Evolutionary conservation across 352 stramenopile species (phyloP).

Genomic region (Phytophthora syringae): DNA sequence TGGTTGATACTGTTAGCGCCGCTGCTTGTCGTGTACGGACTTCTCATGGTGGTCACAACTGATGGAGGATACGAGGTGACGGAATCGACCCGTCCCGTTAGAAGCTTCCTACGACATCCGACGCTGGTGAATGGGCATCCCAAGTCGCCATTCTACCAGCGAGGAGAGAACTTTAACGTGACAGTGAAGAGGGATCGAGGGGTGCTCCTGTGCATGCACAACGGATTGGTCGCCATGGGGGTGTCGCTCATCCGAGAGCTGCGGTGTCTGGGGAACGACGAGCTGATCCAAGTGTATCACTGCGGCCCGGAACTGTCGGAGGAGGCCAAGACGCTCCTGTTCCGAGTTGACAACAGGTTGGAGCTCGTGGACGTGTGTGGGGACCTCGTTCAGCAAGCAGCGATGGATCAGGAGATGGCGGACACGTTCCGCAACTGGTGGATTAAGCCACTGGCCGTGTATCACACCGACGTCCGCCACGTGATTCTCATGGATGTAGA

Average conservation of each 20-base stretch:
- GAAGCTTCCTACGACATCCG: background rate
- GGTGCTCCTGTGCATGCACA: conserved; percentile 18
- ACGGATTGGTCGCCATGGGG: conserved; percentile 15
- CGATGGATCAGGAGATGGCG: conserved; percentile 15
- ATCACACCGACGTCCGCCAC: conserved; percentile 27
- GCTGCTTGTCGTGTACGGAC: conserved; percentile 10
- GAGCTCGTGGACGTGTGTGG: conserved; percentile 27
- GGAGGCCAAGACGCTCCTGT: conserved; percentile 14
- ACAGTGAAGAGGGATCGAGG: conserved; percentile 9
- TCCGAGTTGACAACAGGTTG: conserved; percentile 18
- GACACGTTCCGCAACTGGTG: conserved; percentile 29
- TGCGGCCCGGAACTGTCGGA: conserved; percentile 22
- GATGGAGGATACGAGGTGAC: background rate
- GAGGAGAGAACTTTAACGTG: conserved; percentile 9
- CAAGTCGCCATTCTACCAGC: conserved; percentile 16
- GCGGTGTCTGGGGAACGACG: conserved; percentile 29
- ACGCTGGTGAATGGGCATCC: conserved; percentile 7
- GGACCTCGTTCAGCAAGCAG: conserved; percentile 10
- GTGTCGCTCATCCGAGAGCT: conserved; percentile 30
- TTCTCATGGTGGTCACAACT: conserved; percentile 3
- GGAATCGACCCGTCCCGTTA: background rate
- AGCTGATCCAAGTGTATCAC: conserved; percentile 36
- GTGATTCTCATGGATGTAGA: conserved; percentile 34
- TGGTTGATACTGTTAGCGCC: conserved; percentile 12
- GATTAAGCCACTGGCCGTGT: conserved; percentile 30